Conservation (phyloP, 2,329 filamentous ascomycete genomes). For the Fusarium tuaranense region DNA sequence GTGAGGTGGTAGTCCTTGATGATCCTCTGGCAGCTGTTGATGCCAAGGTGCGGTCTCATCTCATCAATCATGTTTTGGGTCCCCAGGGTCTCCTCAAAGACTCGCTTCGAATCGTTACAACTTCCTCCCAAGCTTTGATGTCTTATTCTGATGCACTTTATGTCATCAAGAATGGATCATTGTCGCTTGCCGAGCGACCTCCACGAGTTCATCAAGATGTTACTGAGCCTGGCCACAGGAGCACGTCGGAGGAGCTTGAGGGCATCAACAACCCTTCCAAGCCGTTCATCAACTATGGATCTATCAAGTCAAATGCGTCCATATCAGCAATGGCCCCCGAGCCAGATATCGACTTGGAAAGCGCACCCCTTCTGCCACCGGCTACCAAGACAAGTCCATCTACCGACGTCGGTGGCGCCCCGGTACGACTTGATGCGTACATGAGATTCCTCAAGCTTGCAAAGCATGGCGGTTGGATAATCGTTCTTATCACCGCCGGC, state of each 20-base stretch:
- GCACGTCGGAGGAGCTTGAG: fast-evolving
- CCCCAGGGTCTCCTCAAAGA: not conserved
- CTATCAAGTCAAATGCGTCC: not conserved
- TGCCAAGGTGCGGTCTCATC: not conserved
- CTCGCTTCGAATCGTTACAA: not conserved
- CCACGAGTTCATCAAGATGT: not conserved
- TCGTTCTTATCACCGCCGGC: not conserved
- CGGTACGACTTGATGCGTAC: not conserved
- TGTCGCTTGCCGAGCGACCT: not conserved
- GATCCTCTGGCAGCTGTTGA: not conserved
- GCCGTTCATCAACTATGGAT: not conserved
- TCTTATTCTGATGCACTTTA: not conserved
- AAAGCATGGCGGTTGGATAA: not conserved
- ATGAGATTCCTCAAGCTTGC: not conserved
- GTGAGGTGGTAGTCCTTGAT: not conserved
- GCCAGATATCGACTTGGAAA: not conserved
- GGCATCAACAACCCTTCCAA: not conserved
- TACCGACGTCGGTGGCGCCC: not conserved
- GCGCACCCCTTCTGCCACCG: not conserved
- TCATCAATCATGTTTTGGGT: not conserved
- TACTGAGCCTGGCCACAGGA: fast-evolving
- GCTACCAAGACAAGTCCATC: not conserved
- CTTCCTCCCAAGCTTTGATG: not conserved
- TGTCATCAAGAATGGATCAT: not conserved
- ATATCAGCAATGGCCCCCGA: not conserved